Evolutionary conservation across 192 early-diverging fungal species (phyloP).

Genomic region (Thamnidium elegans): DNA sequence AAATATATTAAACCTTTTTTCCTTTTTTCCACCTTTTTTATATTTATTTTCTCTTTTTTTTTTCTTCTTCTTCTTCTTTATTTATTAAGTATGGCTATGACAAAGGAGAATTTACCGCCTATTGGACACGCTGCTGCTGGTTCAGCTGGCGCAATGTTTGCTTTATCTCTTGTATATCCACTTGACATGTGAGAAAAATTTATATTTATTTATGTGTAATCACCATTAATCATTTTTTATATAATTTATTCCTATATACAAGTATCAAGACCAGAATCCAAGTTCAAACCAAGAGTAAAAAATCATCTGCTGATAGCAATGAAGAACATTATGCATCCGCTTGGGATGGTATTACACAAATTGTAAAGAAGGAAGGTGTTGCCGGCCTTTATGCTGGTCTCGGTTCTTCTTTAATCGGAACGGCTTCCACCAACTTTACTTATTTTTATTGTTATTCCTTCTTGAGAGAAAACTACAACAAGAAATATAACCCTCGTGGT

Average conservation of each 20-base stretch:
- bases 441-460: constrained; percentile 85
- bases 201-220: neutral
- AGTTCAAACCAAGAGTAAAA: constrained; percentile 71
- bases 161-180: constrained; percentile 89
- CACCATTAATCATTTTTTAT: neutral
- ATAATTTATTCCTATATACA: neutral
- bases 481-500: constrained; percentile 33
- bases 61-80: neutral
- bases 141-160: constrained; percentile 86
- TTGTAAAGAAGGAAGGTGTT: constrained; percentile 79
- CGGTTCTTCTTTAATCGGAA: constrained; percentile 75
- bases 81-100: constrained; percentile 10
- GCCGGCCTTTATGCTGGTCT: constrained; percentile 88
- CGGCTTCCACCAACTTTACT: constrained; percentile 74
- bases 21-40: neutral
- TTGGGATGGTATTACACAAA: constrained; percentile 79
- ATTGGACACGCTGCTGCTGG: constrained; percentile 92
- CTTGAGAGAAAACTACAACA: constrained; percentile 62
- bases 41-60: constrained; percentile 11
- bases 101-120: constrained; percentile 62
- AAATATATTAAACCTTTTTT: constrained; percentile 3
- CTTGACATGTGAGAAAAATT: constrained; percentile 80
- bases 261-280: constrained; percentile 96
- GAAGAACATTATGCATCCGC: constrained; percentile 60
- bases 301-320: constrained; percentile 23